Evolutionary conservation across 805 yeast genomes (phyloP).

Genomic region (Ogataea corticis): DNA sequence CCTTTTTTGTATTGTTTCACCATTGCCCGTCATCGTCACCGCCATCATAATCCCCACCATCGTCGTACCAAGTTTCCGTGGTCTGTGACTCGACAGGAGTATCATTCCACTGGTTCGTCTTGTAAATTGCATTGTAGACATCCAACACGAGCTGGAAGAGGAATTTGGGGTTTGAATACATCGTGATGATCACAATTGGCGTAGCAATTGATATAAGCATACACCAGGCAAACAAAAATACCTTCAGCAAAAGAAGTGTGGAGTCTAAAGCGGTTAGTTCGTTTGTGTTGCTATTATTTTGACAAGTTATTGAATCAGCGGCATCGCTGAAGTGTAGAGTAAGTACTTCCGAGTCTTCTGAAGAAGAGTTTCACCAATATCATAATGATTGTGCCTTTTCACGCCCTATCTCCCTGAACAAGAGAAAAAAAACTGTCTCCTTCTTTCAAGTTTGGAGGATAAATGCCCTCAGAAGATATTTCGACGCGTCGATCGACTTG

Average conservation of each 20-base stretch:
- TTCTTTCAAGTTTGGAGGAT: no score
- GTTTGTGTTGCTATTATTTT: no score
- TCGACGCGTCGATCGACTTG: constrained; percentile 12
- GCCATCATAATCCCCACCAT: no score
- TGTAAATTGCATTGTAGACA: background rate
- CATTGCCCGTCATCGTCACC: no score
- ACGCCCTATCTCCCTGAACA: no score
- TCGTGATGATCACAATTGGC: background rate
- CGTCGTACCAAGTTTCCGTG: no score
- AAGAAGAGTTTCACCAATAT: background rate
- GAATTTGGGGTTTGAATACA: background rate
- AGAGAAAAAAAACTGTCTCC: no score
- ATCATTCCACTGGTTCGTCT: background rate
- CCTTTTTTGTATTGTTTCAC: no score
- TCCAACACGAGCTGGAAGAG: background rate
- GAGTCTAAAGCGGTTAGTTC: background rate
- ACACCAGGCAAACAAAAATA: background rate
- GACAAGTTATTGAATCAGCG: no score
- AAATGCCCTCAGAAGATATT: no score
- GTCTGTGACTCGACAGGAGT: background rate
- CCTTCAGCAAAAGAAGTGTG: background rate
- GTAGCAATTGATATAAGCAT: background rate
- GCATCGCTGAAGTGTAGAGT: no score
- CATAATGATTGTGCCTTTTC: no score
- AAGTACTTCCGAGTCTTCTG: background rate